Evolutionary conservation across 2,329 filamentous ascomycete species (phyloP), one percentile per base, ranked within the genome.

Genomic region (Aspergillus ibericus): DNA sequence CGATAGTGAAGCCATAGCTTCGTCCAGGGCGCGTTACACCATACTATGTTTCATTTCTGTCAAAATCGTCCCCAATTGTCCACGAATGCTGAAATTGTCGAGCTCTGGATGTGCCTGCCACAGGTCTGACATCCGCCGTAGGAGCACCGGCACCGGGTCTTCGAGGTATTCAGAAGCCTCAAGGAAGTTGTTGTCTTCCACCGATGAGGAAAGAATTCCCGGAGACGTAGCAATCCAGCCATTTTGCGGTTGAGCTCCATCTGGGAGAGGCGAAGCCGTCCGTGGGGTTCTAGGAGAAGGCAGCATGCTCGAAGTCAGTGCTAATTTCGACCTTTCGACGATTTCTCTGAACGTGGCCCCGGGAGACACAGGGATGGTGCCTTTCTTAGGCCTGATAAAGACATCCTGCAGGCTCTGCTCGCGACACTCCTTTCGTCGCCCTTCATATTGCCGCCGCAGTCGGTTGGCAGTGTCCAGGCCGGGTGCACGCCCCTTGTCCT

Each of bases 381-480:
- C 46, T 7, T 42, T n/a, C 5, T 56, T 58, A 2, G 63, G 61
- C 25, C 49, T 36, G n/a, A 58, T 57, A 47, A 69, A 69, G 25
- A 69, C n/a, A 20, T 56, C 48, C 51, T 65, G 58, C 29, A 68
- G 55, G 3, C 57, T 58, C 25, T 54, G 57, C 44, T 61, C 61
- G 2, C 58, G 60, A 27, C 57, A 36, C 20, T 60, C 57, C 22
- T 36, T 63, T 40, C 60, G 51, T 48, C 53, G 56, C 7, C 49
- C 42, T 16, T 61, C 54, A n/a, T 65, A 57, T 16, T 60, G 47
- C 13, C 60, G 22, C 3, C 68, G 68, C 46, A 68, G 62, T 29
- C 55, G 36, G 15, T 63, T 58, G 55, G 63, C 66, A 4, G 61
- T 68, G 12, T 65, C 62, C 35, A 68, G 44, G 27, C 63, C 56